These are phyloP conservation scores for Boletellus sp. DNA, from an alignment of 768 basidiomycete species.

Conservation along the genomic window DNA sequence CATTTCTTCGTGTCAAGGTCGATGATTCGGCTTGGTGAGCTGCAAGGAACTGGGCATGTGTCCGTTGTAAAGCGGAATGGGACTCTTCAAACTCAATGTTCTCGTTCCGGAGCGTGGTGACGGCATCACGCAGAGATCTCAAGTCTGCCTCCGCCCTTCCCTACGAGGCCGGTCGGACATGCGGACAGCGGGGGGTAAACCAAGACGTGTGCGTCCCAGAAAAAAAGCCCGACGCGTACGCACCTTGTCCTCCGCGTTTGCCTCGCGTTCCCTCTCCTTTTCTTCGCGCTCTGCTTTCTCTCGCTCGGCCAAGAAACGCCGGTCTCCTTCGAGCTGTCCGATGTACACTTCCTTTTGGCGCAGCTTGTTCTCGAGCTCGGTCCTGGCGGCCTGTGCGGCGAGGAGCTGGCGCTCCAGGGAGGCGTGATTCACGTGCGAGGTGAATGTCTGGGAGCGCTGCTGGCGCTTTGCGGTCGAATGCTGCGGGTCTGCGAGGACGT, in stretches of 20 bases:
- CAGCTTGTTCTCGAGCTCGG: slow-evolving; percentile 65
- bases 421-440: slow-evolving; percentile 57
- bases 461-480: slow-evolving; percentile 64
- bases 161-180: slow-evolving; percentile 28
- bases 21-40: slow-evolving; percentile 51
- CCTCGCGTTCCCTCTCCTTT: slow-evolving; percentile 53
- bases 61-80: slow-evolving; percentile 45
- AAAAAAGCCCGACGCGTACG: slow-evolving; percentile 17
- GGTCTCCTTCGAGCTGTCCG: slow-evolving; percentile 66
- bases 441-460: slow-evolving; percentile 59
- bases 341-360: slow-evolving; percentile 60
- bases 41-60: slow-evolving; percentile 46
- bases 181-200: background rate
- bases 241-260: slow-evolving; percentile 60
- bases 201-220: background rate
- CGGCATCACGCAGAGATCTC: slow-evolving; percentile 45
- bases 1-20: slow-evolving; percentile 43
- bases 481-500: slow-evolving; percentile 51
- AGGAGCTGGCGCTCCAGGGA: slow-evolving; percentile 66
- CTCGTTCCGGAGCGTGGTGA: slow-evolving; percentile 52
- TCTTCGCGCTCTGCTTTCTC: slow-evolving; percentile 68
- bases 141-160: slow-evolving; percentile 49
- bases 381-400: slow-evolving; percentile 54
- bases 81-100: slow-evolving; percentile 59
- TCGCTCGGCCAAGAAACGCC: slow-evolving; percentile 63